These are phyloP conservation scores for Wickerhamomyces hampshirensis DNA, from an alignment of 805 yeast species.

Conservation along the genomic window DNA sequence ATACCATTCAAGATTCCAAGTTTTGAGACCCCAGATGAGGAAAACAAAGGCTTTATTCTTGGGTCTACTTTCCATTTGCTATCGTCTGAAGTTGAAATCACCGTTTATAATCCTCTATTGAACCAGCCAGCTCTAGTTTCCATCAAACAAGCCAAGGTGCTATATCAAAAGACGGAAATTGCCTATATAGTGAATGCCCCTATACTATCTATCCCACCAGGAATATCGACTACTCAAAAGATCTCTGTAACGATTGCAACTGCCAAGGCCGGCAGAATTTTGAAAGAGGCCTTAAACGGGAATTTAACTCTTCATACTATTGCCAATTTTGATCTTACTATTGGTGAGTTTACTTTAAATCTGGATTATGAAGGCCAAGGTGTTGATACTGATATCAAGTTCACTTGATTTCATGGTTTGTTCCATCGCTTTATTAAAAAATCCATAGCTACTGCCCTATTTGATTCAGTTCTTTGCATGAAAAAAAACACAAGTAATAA, in stretches of 20 bases:
- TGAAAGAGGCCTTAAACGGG: constrained; percentile 47
- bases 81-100: constrained; percentile 49
- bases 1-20: constrained; percentile 28
- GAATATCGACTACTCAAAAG: constrained; percentile 43
- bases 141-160: constrained; percentile 43
- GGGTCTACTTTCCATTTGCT: constrained; percentile 50
- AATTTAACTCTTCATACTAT: constrained; percentile 41
- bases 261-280: constrained; percentile 44
- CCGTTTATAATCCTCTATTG: constrained; percentile 47
- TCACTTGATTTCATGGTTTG: constrained; percentile 13
- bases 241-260: constrained; percentile 41
- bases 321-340: constrained; percentile 36
- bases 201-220: constrained; percentile 44
- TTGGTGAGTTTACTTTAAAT: constrained; percentile 37
- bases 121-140: constrained; percentile 41
- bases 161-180: constrained; percentile 39
- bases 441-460: not conserved
- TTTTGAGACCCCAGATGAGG: constrained; percentile 12
- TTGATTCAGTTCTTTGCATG: no score
- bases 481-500: no score
- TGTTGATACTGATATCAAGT: constrained; percentile 34
- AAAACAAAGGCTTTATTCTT: constrained; percentile 36
- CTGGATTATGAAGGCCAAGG: constrained; percentile 44
- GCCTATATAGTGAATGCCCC: constrained; percentile 42
- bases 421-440: no score